Evolutionary conservation across 805 yeast species (phyloP).

Genomic region (Wickerhamiella vanderwaltii): DNA sequence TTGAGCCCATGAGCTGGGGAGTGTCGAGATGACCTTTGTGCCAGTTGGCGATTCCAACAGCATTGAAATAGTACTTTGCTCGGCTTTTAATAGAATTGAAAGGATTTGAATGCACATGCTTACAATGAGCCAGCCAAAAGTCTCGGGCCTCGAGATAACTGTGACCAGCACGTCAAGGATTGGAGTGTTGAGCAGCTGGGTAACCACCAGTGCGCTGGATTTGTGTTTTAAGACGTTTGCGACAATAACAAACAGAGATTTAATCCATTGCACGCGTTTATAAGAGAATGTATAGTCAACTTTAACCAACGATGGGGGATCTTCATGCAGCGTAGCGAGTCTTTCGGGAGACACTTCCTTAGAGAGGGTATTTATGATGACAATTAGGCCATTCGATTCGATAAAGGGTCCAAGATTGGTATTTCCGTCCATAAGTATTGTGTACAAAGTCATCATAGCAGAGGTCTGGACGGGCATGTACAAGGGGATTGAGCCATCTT

Average conservation of each 20-base stretch:
- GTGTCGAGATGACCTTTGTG: not conserved
- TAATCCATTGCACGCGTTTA: conserved; percentile 9
- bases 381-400: not conserved
- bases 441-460: conserved; percentile 10
- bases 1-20: not conserved
- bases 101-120: conserved; percentile 11
- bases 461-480: conserved; percentile 8
- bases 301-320: not conserved
- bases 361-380: conserved; percentile 1
- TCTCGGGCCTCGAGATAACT: not conserved
- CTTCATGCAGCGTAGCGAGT: not conserved
- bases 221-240: conserved; percentile 12
- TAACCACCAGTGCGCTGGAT: conserved; percentile 2
- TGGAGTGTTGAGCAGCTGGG: conserved; percentile 12
- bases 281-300: conserved; percentile 12
- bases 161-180: conserved; percentile 6
- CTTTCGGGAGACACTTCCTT: not conserved
- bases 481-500: not conserved
- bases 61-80: conserved; percentile 1
- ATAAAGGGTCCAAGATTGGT: not conserved
- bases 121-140: conserved; percentile 11
- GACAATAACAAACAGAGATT: conserved; percentile 10
- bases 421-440: conserved; percentile 6
- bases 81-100: conserved; percentile 7
- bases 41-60: not conserved